Evolutionary conservation across 2,329 filamentous ascomycete species (phyloP).

Genomic region (Talaromyces sp.): DNA sequence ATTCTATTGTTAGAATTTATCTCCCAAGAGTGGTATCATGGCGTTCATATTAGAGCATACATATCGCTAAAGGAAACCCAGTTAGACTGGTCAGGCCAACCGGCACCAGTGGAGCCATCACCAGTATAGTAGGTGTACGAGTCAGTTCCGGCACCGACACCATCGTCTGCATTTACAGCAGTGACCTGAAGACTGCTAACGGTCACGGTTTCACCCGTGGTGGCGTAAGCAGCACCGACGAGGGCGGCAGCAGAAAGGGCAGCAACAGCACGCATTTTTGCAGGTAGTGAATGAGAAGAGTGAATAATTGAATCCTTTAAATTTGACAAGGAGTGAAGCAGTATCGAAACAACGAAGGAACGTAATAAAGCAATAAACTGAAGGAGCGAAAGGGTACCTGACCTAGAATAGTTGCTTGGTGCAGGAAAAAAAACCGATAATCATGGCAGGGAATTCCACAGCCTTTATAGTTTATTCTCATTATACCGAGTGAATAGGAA

Average conservation of each 20-base stretch:
- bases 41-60: neutral
- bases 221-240: conserved; percentile 7
- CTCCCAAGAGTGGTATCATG: neutral
- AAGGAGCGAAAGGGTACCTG: neutral
- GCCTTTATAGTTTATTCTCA: neutral
- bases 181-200: conserved; percentile 1
- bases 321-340: conserved; percentile 1
- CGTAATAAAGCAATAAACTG: neutral
- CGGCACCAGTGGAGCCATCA: conserved; percentile 14
- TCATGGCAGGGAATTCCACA: neutral
- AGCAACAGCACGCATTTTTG: conserved; percentile 3
- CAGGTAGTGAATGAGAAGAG: neutral
- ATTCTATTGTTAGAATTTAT: neutral
- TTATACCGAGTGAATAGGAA: neutral
- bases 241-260: conserved; percentile 2
- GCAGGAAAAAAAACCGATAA: neutral
- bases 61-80: conserved; percentile 19
- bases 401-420: neutral
- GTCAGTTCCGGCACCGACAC: conserved; percentile 10
- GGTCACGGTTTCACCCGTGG: conserved; percentile 11
- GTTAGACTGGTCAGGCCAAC: conserved; percentile 17
- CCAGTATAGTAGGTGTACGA: conserved; percentile 15
- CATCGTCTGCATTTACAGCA: conserved; percentile 8
- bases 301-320: neutral
- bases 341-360: neutral